Percentiles rank a stretch among this genome's conserved stretches.
Conservation (phyloP, 805 yeast species). For the Saturnispora galanensis region DNA sequence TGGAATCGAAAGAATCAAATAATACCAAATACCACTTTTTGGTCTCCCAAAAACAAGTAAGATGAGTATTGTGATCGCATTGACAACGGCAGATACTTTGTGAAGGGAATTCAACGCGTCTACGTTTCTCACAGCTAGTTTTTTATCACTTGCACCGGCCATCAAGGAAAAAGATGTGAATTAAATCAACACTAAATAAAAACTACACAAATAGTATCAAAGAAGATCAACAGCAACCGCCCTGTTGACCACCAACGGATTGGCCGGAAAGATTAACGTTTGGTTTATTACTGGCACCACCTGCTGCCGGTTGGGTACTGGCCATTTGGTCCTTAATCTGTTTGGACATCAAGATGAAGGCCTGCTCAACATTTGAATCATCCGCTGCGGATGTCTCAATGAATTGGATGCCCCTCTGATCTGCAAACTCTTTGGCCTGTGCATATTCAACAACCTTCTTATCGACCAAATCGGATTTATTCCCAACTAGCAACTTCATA, state of each 20-base stretch:
- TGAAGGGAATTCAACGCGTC: constrained; percentile 26
- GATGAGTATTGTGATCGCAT: constrained; percentile 30
- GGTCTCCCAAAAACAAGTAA: constrained; percentile 32
- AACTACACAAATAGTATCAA: neutral
- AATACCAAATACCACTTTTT: constrained; percentile 37
- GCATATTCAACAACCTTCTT: constrained; percentile 93
- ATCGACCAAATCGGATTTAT: constrained; percentile 88
- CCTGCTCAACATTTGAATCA: constrained; percentile 96
- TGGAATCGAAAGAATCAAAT: constrained; percentile 34
- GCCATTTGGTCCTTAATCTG: constrained; percentile 96
- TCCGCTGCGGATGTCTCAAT: constrained; percentile 93
- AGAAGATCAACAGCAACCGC: constrained; percentile 37
- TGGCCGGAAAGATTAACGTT: constrained; percentile 70
- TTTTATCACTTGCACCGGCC: constrained; percentile 33
- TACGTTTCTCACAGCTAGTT: constrained; percentile 25
- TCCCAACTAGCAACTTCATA: constrained; percentile 90
- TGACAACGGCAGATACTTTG: constrained; percentile 29
- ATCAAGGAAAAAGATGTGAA: constrained; percentile 12
- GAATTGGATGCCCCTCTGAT: constrained; percentile 86
- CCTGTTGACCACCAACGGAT: constrained; percentile 34
- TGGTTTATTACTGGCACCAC: constrained; percentile 37
- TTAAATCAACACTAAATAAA: neutral
- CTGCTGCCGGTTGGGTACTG: constrained; percentile 38
- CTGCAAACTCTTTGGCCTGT: constrained; percentile 96
- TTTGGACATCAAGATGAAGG: constrained; percentile 96